These are phyloP conservation scores for Elsinoe batatas DNA, from an alignment of 2,329 filamentous ascomycete genomes.

Conservation along the genomic window DNA sequence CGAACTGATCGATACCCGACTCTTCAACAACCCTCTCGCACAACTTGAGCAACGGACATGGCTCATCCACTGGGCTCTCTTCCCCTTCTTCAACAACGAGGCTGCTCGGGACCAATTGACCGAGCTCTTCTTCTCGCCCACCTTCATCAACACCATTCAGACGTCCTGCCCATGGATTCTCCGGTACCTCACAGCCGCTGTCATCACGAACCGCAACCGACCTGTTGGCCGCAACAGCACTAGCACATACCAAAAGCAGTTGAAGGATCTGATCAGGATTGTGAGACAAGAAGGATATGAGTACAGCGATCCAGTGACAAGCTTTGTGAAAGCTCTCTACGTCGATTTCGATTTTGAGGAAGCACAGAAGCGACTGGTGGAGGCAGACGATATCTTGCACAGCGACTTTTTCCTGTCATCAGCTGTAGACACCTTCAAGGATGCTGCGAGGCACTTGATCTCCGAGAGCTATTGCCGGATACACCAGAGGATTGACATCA, in stretches of 20 bases:
- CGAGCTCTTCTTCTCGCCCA: slow-evolving; percentile 92
- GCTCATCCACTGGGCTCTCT: slow-evolving; percentile 96
- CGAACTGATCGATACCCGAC: slow-evolving; percentile 83
- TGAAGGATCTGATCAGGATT: slow-evolving; percentile 93
- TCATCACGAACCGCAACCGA: slow-evolving; percentile 70
- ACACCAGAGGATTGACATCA: slow-evolving; percentile 95
- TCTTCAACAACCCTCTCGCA: slow-evolving; percentile 91
- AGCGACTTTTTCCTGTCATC: slow-evolving; percentile 91
- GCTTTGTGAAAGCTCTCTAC: slow-evolving; percentile 93
- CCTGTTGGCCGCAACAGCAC: slow-evolving; percentile 82
- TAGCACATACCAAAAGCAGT: slow-evolving; percentile 95
- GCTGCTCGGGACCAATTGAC: slow-evolving; percentile 79
- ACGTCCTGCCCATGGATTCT: slow-evolving; percentile 94
- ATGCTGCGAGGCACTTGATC: slow-evolving; percentile 89
- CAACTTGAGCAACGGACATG: slow-evolving; percentile 95
- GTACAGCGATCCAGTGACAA: slow-evolving; percentile 90
- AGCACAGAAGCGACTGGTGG: slow-evolving; percentile 75
- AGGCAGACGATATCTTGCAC: slow-evolving; percentile 83
- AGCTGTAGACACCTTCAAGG: slow-evolving; percentile 79
- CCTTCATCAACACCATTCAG: slow-evolving; percentile 99
- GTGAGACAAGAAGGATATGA: slow-evolving; percentile 97
- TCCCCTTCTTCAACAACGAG: slow-evolving; percentile 98
- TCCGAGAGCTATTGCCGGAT: slow-evolving; percentile 99
- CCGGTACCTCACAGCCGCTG: slow-evolving; percentile 83
- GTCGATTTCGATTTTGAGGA: slow-evolving; percentile 97